Evolutionary conservation across 2,329 filamentous ascomycete genomes (phyloP).

Genomic region (Aspergillus melleus): DNA sequence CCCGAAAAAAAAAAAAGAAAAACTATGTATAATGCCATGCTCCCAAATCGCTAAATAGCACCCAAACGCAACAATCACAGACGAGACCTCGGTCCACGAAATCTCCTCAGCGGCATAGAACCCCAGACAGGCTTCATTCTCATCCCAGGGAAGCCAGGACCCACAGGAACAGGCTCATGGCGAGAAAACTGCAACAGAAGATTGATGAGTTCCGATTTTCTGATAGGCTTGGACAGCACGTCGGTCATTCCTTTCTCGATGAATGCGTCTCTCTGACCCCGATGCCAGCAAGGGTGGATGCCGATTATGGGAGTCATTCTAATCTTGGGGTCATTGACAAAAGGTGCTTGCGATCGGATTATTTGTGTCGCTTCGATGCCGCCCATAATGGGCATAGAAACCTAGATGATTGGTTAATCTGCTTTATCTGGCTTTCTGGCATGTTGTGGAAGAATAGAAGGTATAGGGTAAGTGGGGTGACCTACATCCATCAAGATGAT

Average conservation of each 20-base stretch:
- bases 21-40: not conserved
- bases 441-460: not conserved
- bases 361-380: slow-evolving; percentile 2
- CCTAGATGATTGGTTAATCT: not conserved
- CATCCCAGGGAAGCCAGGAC: not conserved
- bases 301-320: not conserved
- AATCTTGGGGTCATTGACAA: not conserved
- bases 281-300: not conserved
- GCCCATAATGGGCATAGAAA: slow-evolving; percentile 5
- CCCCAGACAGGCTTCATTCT: not conserved
- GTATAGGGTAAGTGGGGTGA: not conserved
- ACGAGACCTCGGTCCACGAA: not conserved
- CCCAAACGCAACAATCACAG: not conserved
- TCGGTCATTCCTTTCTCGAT: not conserved
- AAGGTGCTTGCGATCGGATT: slow-evolving; percentile 3
- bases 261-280: not conserved
- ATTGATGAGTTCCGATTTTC: fast-evolving
- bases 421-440: not conserved
- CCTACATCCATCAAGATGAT: slow-evolving; percentile 10
- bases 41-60: not conserved
- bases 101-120: not conserved
- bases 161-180: not conserved
- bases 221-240: not conserved
- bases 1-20: fast-evolving
- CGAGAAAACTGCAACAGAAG: not conserved